These are phyloP conservation scores for Dictyostelium gargantuum DNA, from an alignment of 208 protist genomes.

Conservation along the genomic window DNA sequence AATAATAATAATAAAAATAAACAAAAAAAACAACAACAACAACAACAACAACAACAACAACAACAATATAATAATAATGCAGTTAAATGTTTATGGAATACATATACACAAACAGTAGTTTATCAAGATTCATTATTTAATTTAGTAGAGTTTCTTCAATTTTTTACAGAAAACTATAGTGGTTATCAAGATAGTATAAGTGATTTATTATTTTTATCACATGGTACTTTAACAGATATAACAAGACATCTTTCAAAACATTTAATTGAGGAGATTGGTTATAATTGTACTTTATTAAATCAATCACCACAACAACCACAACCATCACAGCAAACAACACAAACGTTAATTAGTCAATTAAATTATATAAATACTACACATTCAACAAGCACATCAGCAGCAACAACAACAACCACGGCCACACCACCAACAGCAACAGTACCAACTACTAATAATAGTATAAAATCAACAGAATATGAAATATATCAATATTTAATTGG, in stretches of 20 bases:
- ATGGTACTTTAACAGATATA: constrained; percentile 1
- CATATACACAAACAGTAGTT: constrained; percentile 1
- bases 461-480: not conserved
- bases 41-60: not conserved
- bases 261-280: constrained; percentile 25
- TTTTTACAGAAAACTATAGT: not conserved
- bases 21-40: not conserved
- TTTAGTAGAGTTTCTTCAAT: constrained; percentile 37
- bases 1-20: too few relatives aligned
- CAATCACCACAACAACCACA: not conserved
- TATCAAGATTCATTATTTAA: constrained; percentile 45
- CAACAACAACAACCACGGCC: not conserved
- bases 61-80: not conserved
- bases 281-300: not conserved
- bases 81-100: constrained; percentile 13
- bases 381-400: not conserved
- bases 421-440: not conserved
- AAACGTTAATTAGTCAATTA: not conserved
- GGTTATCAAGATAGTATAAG: not conserved
- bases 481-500: constrained; percentile 30
- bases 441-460: not conserved
- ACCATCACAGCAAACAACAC: not conserved
- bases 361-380: not conserved
- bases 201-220: not conserved
- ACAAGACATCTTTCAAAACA: constrained; percentile 9